Evolutionary conservation across 768 basidiomycete genomes (phyloP).

Genomic region (Suillus discolor): DNA sequence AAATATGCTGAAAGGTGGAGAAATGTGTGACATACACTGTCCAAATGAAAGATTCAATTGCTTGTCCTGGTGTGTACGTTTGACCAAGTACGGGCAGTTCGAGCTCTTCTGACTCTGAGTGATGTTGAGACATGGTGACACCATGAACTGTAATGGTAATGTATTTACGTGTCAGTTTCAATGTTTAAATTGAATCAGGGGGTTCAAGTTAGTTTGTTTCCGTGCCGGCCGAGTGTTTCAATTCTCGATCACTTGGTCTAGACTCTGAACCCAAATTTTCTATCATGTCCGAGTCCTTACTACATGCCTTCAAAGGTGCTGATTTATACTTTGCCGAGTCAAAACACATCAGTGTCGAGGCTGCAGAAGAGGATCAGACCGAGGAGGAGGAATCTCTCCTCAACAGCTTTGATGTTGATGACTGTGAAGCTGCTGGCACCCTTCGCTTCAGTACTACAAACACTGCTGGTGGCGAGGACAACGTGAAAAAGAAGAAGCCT

Average conservation of each 20-base stretch:
- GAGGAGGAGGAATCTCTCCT: conserved; percentile 9
- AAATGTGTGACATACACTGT: background rate
- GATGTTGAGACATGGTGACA: background rate
- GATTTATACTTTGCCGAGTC: background rate
- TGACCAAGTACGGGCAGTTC: conserved; percentile 4
- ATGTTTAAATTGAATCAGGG: conserved; percentile 1
- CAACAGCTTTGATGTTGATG: conserved; percentile 11
- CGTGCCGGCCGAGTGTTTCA: background rate
- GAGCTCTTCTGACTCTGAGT: background rate
- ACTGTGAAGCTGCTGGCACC: background rate
- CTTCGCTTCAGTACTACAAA: background rate
- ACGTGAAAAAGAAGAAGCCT: background rate
- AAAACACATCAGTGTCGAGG: conserved; percentile 3
- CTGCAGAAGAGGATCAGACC: conserved; percentile 2
- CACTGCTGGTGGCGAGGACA: background rate
- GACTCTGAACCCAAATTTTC: background rate
- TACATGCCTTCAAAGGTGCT: background rate
- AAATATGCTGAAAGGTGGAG: background rate
- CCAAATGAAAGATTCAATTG: background rate
- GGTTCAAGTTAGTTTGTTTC: background rate
- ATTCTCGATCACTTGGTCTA: background rate
- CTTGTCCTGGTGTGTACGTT: background rate
- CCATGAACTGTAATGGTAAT: background rate
- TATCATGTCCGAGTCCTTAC: background rate
- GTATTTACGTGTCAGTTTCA: background rate